Base-by-base conservation (phyloP, 768 basidiomycete species). In the Boletus tylopilopsis region DNA sequence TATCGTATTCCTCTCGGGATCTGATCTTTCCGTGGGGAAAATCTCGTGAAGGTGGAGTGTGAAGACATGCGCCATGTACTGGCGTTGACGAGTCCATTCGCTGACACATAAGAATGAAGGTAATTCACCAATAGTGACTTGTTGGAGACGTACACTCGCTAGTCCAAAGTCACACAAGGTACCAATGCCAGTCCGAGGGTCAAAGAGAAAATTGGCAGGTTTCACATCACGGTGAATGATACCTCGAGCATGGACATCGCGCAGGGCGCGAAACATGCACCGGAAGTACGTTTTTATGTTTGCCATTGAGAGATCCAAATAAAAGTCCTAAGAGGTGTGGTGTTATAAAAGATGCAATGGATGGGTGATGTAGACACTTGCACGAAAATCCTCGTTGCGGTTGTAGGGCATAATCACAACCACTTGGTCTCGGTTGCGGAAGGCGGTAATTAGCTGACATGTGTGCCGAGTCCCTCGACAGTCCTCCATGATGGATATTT, bases 181-280 rank as follows among this genome's bases (percentile, higher is more conserved):
- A 21, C 96, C 96, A 12, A 83, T 74, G 10, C 87, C 87, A 7
- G 85, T 87, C 32, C 76, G 79, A 32, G 90, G 85, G 66, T 98
- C 91, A 66, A 87, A 97, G 30, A 98, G 76, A 66, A 98, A 98
- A 67, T 98, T 98, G 51, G 94, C 95, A 19, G 95, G 94, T 64
- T 98, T 98, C 59, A 98, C 90, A 68, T 98, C 95, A 38, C 95
- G 90, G 67, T 98, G 95, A 44, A 98, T 90, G 60, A 98, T 86
- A 6, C 80, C 81, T 45, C 93, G 77, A 11, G 81, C 72, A 64
- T 98, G 94, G 22, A 93, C 86, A 61, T 95, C 93, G 41, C 87
- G 82, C 46, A 98, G 68, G 3, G 90, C 94, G 36, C 90, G 86
- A 66, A 98, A 84, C 69, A 99, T 81, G 64, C 90, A 93, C 30